Percentiles rank a stretch among this genome's conserved stretches.
These are phyloP conservation scores for Amesomyces nigricolor DNA, from an alignment of 2,329 filamentous ascomycete genomes.

Conservation along the genomic window DNA sequence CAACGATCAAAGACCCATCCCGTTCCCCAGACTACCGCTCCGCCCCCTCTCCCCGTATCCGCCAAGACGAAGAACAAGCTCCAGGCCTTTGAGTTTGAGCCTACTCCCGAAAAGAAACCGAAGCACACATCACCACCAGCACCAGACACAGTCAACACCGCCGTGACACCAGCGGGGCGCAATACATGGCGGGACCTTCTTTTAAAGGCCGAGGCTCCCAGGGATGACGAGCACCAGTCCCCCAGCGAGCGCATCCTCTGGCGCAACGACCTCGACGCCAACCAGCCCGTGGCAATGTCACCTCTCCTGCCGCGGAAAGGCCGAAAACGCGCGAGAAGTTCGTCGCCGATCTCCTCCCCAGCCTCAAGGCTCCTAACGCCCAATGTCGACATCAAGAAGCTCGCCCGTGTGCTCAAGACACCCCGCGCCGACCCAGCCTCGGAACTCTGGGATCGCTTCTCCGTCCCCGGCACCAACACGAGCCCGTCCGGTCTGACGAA, in stretches of 20 bases:
- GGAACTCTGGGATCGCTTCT: conserved; percentile 73
- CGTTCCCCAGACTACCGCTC: conserved; percentile 33
- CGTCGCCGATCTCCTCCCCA: conserved; percentile 67
- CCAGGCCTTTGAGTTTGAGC: conserved; percentile 50
- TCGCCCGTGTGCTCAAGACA: conserved; percentile 56
- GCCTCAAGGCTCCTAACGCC: conserved; percentile 42
- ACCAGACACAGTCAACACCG: conserved; percentile 25
- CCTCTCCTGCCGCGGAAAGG: conserved; percentile 46
- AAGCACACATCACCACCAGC: conserved; percentile 15
- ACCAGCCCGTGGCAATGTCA: conserved; percentile 39
- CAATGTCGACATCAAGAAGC: conserved; percentile 52
- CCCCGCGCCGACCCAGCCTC: conserved; percentile 66
- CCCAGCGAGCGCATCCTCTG: conserved; percentile 58
- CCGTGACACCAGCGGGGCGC: conserved; percentile 46
- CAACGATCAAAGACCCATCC: conserved; percentile 50
- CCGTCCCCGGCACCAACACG: conserved; percentile 44
- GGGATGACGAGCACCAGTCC: conserved; percentile 42
- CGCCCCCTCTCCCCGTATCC: conserved; percentile 46
- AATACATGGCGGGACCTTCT: conserved; percentile 56
- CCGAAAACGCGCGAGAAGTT: conserved; percentile 67
- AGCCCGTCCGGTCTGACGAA: conserved; percentile 44
- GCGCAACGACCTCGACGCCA: conserved; percentile 41
- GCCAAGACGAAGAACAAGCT: conserved; percentile 57
- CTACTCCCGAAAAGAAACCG: conserved; percentile 23
- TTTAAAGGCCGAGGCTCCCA: conserved; percentile 35